Base-by-base conservation (phyloP, 805 yeast genomes). In the Cyberlindnera xylosilytica region DNA sequence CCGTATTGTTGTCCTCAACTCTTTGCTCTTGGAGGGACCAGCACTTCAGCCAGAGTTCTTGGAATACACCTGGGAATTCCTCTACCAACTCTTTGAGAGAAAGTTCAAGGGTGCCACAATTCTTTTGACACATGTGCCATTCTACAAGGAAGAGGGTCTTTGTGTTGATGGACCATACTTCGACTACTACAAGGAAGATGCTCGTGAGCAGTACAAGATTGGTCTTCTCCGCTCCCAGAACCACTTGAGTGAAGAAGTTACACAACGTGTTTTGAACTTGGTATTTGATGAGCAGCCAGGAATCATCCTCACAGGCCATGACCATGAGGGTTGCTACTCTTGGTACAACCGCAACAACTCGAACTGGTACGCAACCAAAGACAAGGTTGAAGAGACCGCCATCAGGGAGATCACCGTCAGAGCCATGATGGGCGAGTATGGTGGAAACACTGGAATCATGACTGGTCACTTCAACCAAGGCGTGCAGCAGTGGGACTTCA, bases 391-490 rank as follows among this genome's bases (percentile, higher is more conserved):
- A 26, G 62, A 56, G 16, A 55, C 59, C n/a, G 66, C 72, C 15
- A 65, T 88, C 12, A 71, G 79, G 43, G 98, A 91, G 63, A 68
- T 86, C 43, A 91, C 95, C 0, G 97, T 93, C 18, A 70, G 90
- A 44, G 79, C 97, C 15, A 85, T 91, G 80, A 93, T 93, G 98
- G 99, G 99, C 15, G 97, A 93, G 57, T 93, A 71, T 55, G 85
- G 82, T 45, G 99, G 99, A 3, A 86, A 84, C 54, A 76, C 89
- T 2, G 99, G 98, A 0, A 64, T 93, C 11, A 64, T 93, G 50
- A 82, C 89, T 1, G 97, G 95, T 2, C 78, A 72, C 39, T 83
- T 76, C 60, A 69, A 78, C 54, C 50, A 64, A 12, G 47, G 44
- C 1, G 48, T 61, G 0, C 53, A 62, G 1, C 53, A 57, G 16